These are phyloP conservation scores for Citrullus colocynthis DNA, from an alignment of 306 rosid genomes.

Conservation along the genomic window DNA sequence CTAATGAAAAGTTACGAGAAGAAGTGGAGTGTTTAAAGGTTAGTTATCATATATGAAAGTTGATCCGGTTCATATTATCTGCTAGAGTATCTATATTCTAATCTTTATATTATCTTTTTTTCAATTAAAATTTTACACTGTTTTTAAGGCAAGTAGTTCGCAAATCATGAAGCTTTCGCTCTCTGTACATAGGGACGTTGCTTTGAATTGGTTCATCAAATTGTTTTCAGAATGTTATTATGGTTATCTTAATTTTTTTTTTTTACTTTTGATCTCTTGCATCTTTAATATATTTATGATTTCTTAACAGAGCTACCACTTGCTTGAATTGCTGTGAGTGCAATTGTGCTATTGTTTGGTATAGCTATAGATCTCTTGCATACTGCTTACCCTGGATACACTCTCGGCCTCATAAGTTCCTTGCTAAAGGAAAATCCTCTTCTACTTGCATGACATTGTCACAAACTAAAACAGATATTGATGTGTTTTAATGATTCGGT, in stretches of 20 bases:
- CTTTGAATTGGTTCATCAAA: background rate
- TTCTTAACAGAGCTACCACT: background rate
- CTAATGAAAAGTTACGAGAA: constrained; percentile 56
- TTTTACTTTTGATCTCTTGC: background rate
- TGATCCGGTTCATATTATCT: background rate
- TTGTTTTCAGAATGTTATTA: background rate
- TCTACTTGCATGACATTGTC: background rate
- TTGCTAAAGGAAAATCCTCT: background rate
- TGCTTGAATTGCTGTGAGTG: background rate
- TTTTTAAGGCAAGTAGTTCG: background rate
- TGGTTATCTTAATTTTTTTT: background rate
- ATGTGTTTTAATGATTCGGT: background rate
- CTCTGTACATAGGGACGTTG: background rate
- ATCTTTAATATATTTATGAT: background rate
- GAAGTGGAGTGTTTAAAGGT: constrained; percentile 79
- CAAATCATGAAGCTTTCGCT: background rate
- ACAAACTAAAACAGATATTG: background rate
- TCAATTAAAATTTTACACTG: background rate
- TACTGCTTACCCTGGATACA: too few species aligned
- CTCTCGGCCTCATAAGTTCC: too few species aligned
- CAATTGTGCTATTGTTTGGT: background rate
- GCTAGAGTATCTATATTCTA: background rate
- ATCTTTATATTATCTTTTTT: background rate
- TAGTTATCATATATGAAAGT: constrained; percentile 1
- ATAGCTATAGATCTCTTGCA: background rate